These are phyloP conservation scores for Neurospora tetrasperma DNA, from an alignment of 495 filamentous ascomycete species.

Conservation along the genomic window DNA sequence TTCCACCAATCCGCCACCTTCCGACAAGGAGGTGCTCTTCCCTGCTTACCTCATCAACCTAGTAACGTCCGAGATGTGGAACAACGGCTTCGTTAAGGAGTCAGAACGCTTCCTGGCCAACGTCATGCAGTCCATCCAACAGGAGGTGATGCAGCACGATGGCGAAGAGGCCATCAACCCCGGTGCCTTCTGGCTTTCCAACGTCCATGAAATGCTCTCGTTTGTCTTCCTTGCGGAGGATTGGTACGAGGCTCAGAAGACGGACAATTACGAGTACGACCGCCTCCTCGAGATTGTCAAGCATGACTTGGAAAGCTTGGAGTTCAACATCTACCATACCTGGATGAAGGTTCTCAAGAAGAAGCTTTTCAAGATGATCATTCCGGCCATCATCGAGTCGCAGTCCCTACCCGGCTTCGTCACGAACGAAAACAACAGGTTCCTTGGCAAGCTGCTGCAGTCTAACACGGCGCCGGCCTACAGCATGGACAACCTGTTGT, in stretches of 20 bases:
- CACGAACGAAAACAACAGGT: constrained; percentile 94
- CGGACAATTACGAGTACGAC: constrained; percentile 98
- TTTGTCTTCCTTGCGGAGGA: constrained; percentile 99
- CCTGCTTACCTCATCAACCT: constrained; percentile 98
- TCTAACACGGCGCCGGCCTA: constrained; percentile 80
- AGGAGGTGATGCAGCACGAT: constrained; percentile 97
- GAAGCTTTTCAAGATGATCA: constrained; percentile 98
- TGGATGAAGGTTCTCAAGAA: constrained; percentile 99
- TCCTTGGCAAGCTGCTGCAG: constrained; percentile 92
- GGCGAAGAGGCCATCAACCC: constrained; percentile 96
- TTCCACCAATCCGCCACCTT: constrained; percentile 70
- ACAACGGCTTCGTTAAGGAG: constrained; percentile 99
- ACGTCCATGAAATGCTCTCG: constrained; percentile 99
- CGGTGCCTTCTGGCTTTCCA: constrained; percentile 97
- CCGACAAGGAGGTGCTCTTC: constrained; percentile 97
- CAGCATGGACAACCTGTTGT: constrained; percentile 98
- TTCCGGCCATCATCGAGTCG: constrained; percentile 97
- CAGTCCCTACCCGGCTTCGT: constrained; percentile 97
- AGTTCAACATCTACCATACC: constrained; percentile 99
- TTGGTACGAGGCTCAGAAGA: constrained; percentile 99
- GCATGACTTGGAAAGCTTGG: constrained; percentile 93
- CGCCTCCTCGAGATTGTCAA: constrained; percentile 96
- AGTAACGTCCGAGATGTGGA: constrained; percentile 99
- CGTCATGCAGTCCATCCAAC: constrained; percentile 98
- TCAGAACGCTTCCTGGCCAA: constrained; percentile 97